Evolutionary conservation across 495 filamentous ascomycete species (phyloP).

Genomic region (Hypoxylon fragiforme): DNA sequence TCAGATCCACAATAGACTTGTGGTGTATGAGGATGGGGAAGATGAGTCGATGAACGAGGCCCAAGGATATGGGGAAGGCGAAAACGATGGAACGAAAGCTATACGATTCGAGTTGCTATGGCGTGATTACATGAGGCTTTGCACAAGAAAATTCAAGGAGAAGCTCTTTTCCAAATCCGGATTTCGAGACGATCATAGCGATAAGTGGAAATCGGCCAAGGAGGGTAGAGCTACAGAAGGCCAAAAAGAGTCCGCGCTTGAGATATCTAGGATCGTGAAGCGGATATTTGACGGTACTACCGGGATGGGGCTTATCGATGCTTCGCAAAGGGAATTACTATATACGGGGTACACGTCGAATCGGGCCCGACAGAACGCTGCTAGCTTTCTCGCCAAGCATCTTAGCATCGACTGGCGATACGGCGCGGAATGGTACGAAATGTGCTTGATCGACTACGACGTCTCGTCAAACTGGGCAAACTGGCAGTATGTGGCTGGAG

Average conservation of each 20-base stretch:
- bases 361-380: slow-evolving; percentile 71
- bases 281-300: slow-evolving; percentile 65
- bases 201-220: slow-evolving; percentile 46
- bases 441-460: slow-evolving; percentile 70
- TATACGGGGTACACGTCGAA: slow-evolving; percentile 75
- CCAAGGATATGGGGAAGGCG: slow-evolving; percentile 62
- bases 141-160: slow-evolving; percentile 63
- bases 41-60: slow-evolving; percentile 37
- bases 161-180: slow-evolving; percentile 64
- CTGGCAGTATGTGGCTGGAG: slow-evolving; percentile 75
- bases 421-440: slow-evolving; percentile 79
- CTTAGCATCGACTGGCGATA: slow-evolving; percentile 74
- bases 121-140: slow-evolving; percentile 76
- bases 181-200: slow-evolving; percentile 51
- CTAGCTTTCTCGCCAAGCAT: slow-evolving; percentile 70
- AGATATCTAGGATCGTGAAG: slow-evolving; percentile 42
- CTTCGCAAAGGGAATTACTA: slow-evolving; percentile 66
- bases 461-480: slow-evolving; percentile 73
- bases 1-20: slow-evolving; percentile 63
- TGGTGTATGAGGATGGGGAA: slow-evolving; percentile 65
- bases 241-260: slow-evolving; percentile 37
- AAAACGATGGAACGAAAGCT: slow-evolving; percentile 67
- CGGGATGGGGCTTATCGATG: slow-evolving; percentile 71
- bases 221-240: slow-evolving; percentile 30
- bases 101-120: slow-evolving; percentile 73